Evolutionary conservation across 441 rosid species (phyloP).

Genomic region (Erodium moschatum): DNA sequence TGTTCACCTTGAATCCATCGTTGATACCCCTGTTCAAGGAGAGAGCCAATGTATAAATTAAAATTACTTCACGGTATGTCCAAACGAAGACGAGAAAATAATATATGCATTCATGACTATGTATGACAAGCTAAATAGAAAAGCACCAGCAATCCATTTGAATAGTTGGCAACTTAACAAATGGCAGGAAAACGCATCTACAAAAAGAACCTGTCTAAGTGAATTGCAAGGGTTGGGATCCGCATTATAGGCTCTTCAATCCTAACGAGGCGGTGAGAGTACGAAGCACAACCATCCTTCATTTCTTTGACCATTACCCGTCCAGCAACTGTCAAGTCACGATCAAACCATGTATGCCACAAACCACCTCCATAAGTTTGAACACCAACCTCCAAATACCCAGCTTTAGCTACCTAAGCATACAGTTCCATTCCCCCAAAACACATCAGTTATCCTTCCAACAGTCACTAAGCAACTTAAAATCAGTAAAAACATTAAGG

Average conservation of each 20-base stretch:
- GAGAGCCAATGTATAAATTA: constrained; percentile 9
- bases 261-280: constrained; percentile 66
- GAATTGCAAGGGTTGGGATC: constrained; percentile 88
- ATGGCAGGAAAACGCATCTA: constrained; percentile 6
- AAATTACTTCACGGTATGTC: background rate
- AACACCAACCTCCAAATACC: constrained; percentile 81
- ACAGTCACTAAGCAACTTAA: background rate
- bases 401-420: constrained; percentile 61
- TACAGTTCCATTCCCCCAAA: constrained; percentile 12
- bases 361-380: constrained; percentile 89
- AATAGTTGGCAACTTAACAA: background rate
- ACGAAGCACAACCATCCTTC: constrained; percentile 46
- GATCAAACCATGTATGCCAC: constrained; percentile 98
- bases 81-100: background rate
- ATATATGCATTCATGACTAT: constrained; percentile 11
- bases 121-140: constrained; percentile 8
- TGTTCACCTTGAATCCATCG: constrained; percentile 92
- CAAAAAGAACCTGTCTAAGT: constrained; percentile 66
- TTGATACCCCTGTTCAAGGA: constrained; percentile 52
- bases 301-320: constrained; percentile 62
- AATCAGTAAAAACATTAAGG: background rate
- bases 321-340: constrained; percentile 90
- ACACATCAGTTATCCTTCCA: background rate
- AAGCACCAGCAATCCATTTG: background rate
- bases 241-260: constrained; percentile 86